Percentiles rank a stretch among this genome's conserved stretches.
phyloP scores from a whole-genome alignment of 148 eudicot genomes.

The Tetragonia tetragonoides region DNA sequence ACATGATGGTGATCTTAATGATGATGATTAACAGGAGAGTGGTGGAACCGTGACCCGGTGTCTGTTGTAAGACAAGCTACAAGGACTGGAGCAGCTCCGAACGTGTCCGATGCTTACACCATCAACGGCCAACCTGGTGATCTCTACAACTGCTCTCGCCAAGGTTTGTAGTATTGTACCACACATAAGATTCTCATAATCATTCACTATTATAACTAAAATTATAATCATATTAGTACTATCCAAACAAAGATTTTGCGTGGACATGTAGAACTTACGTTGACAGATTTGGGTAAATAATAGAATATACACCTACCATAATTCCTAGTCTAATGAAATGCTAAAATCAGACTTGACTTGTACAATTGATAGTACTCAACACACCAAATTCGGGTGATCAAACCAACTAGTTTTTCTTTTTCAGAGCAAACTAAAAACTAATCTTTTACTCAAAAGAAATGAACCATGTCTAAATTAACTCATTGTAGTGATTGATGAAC shows the following conservation, averaged over 20 bases:
- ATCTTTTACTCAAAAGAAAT: not conserved
- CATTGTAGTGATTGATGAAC: no score
- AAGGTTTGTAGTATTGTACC: constrained; percentile 68
- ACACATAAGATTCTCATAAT: not conserved
- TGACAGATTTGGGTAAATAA: no score
- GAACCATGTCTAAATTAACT: no score
- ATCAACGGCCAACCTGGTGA: constrained; percentile 97
- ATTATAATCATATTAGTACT: constrained; percentile 3
- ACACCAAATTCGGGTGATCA: not conserved
- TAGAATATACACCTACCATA: not conserved
- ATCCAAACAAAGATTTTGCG: constrained; percentile 17
- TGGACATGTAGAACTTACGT: not conserved
- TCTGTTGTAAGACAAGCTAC: constrained; percentile 65
- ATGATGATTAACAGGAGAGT: constrained; percentile 57
- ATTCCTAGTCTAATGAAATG: not conserved
- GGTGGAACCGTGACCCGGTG: constrained; percentile 86
- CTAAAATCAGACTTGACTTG: not conserved
- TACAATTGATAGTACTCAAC: not conserved
- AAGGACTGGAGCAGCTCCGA: constrained; percentile 77
- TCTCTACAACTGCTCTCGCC: constrained; percentile 72
- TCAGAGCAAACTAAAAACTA: no score
- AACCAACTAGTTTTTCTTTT: not conserved
- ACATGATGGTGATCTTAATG: not conserved
- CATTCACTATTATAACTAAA: no score
- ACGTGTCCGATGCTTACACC: constrained; percentile 84